These are phyloP conservation scores for Aristolochia fimbriata DNA, from an alignment of 164 flowering plant species.

Conservation along the genomic window DNA sequence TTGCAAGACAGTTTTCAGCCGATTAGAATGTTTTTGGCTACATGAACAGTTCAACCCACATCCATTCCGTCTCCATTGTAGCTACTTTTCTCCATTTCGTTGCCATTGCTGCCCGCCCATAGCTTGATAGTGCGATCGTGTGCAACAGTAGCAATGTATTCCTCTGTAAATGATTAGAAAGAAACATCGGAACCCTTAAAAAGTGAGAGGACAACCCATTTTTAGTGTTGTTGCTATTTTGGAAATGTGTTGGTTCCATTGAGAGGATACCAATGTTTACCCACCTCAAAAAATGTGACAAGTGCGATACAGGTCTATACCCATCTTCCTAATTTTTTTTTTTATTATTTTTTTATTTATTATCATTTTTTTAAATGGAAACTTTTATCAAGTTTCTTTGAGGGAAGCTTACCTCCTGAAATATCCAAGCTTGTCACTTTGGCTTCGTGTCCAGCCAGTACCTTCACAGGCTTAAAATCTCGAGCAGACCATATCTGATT, in stretches of 20 bases:
- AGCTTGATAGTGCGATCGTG: conserved; percentile 90
- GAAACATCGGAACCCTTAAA: neutral
- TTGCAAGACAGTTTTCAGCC: too few relatives aligned
- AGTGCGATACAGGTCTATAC: neutral
- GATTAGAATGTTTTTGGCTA: too few relatives aligned
- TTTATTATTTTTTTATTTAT: too few relatives aligned
- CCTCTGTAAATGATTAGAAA: conserved; percentile 40
- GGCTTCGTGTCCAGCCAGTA: conserved; percentile 83
- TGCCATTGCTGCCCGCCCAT: conserved; percentile 48
- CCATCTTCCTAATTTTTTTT: neutral
- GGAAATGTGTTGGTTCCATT: too few relatives aligned
- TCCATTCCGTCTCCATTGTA: conserved; percentile 58
- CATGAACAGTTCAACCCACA: conserved; percentile 27
- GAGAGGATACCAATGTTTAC: too few relatives aligned
- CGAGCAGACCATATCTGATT: conserved; percentile 87
- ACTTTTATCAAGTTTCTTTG: neutral
- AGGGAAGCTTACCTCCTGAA: conserved; percentile 41
- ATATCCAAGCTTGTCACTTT: conserved; percentile 79
- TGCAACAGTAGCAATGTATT: conserved; percentile 65
- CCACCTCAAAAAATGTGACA: too few relatives aligned
- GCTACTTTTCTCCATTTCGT: conserved; percentile 9
- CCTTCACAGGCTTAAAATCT: conserved; percentile 83
- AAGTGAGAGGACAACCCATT: neutral
- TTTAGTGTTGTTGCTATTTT: too few relatives aligned
- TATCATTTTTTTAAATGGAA: too few relatives aligned